A percentile compares a stretch with the other conserved stretches of the same genome.
Conservation (phyloP, 2,329 filamentous ascomycete species). For the Fusarium agapanthi region DNA sequence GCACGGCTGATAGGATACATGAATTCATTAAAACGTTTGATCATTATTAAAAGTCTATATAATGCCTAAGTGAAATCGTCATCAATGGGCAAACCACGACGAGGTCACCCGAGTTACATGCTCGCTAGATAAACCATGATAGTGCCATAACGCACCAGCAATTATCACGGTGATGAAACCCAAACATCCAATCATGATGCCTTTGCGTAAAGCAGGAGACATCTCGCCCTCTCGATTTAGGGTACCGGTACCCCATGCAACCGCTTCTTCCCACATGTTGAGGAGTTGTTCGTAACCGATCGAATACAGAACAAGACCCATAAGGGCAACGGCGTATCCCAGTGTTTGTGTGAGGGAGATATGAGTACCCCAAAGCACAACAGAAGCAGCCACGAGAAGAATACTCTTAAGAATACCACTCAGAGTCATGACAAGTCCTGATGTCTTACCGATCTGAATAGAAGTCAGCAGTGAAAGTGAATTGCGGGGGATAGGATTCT, state of each 20-base stretch:
- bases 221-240: slow-evolving; percentile 35
- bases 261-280: slow-evolving; percentile 31
- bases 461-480: not conserved
- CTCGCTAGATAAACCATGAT: slow-evolving; percentile 27
- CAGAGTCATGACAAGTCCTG: slow-evolving; percentile 84
- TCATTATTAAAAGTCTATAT: slow-evolving; percentile 35
- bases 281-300: slow-evolving; percentile 49
- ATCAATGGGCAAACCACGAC: slow-evolving; percentile 36
- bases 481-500: not conserved
- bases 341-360: slow-evolving; percentile 77
- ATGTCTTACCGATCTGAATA: slow-evolving; percentile 83
- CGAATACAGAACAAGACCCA: slow-evolving; percentile 61
- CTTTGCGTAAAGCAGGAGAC: slow-evolving; percentile 32
- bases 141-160: slow-evolving; percentile 40
- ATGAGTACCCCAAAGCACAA: slow-evolving; percentile 79
- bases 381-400: slow-evolving; percentile 78
- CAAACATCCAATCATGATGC: slow-evolving; percentile 35
- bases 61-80: slow-evolving; percentile 22
- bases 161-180: slow-evolving; percentile 42
- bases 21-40: slow-evolving; percentile 8
- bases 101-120: slow-evolving; percentile 28
- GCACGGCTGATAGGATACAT: not conserved
- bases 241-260: slow-evolving; percentile 37
- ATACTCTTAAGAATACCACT: slow-evolving; percentile 91
- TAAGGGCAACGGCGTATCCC: slow-evolving; percentile 77